phyloP scores from a whole-genome alignment of 1,139 yeast genomes.

The Sugiyamaella neomexicana region DNA sequence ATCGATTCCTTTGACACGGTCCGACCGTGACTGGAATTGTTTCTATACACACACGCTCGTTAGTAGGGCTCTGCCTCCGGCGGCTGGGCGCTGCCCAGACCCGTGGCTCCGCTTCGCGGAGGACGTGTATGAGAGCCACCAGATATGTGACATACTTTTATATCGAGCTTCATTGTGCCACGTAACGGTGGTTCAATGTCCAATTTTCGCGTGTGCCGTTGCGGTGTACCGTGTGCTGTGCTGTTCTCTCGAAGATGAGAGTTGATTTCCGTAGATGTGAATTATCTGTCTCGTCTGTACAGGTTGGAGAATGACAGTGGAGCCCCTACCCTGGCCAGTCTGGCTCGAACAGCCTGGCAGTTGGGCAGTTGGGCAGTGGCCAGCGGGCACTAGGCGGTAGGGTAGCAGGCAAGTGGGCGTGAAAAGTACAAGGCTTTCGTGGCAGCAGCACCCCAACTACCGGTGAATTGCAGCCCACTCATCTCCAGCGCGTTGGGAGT shows the following conservation, averaged over 20 bases:
- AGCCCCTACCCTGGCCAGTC: background rate
- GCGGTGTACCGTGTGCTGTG: background rate
- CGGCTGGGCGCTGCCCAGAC: background rate
- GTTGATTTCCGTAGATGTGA: background rate
- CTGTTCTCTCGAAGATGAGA: background rate
- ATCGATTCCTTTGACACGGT: constrained; percentile 96
- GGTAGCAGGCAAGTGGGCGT: too few species aligned
- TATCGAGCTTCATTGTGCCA: constrained; percentile 32
- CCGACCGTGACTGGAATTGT: constrained; percentile 83
- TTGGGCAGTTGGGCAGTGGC: too few species aligned
- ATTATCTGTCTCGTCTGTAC: too few species aligned
- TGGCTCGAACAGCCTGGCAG: too few species aligned
- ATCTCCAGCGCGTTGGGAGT: too few species aligned
- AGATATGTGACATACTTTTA: constrained; percentile 25
- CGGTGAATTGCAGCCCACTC: too few species aligned
- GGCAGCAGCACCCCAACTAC: too few species aligned
- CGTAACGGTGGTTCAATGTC: background rate
- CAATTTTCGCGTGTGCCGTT: constrained; percentile 3
- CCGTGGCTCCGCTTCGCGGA: background rate
- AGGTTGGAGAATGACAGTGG: background rate
- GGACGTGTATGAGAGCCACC: too few species aligned
- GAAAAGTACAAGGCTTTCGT: too few species aligned
- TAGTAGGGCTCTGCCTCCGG: background rate
- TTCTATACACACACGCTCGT: constrained; percentile 60
- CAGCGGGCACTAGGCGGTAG: too few species aligned